Conservation (phyloP, 768 basidiomycete genomes). For the Auricularia sp. region DNA sequence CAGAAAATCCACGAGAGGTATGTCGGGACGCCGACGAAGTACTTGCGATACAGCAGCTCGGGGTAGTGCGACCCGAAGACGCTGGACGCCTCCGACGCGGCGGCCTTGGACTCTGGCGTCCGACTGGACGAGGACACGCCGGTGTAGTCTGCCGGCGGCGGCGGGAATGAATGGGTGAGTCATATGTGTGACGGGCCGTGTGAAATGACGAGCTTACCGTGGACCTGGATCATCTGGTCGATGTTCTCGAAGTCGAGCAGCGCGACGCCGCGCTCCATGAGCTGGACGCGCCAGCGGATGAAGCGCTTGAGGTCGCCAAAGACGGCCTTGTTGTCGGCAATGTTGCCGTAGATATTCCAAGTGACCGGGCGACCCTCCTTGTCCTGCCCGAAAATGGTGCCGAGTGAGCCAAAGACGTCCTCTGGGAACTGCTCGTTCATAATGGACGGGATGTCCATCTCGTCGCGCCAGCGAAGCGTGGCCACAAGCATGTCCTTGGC, state of each 20-base stretch:
- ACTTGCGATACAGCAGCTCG: slow-evolving; percentile 49
- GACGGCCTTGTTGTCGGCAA: slow-evolving; percentile 53
- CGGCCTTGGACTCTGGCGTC: slow-evolving; percentile 65
- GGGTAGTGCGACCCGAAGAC: slow-evolving; percentile 65
- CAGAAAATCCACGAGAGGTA: slow-evolving; percentile 77
- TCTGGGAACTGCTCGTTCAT: slow-evolving; percentile 51
- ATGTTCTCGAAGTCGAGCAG: slow-evolving; percentile 61
- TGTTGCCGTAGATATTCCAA: slow-evolving; percentile 72
- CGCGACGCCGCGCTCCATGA: slow-evolving; percentile 60
- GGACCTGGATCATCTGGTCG: slow-evolving; percentile 65
- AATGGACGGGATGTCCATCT: slow-evolving; percentile 50
- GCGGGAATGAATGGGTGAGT: not conserved
- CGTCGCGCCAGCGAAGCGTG: slow-evolving; percentile 61
- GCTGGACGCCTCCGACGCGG: slow-evolving; percentile 60
- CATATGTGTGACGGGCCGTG: not conserved
- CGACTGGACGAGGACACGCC: slow-evolving; percentile 58
- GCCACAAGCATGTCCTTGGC: slow-evolving; percentile 57
- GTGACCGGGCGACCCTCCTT: slow-evolving; percentile 59
- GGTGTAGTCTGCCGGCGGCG: slow-evolving; percentile 47
- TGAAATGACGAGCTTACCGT: slow-evolving; percentile 32
- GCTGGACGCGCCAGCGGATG: slow-evolving; percentile 72
- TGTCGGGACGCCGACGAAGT: slow-evolving; percentile 73
- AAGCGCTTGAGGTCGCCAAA: slow-evolving; percentile 71
- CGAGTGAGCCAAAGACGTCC: slow-evolving; percentile 54
- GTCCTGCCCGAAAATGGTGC: slow-evolving; percentile 57